These are phyloP conservation scores for Elongisporangium anandrum DNA, from an alignment of 352 stramenopile species.

Conservation along the genomic window DNA sequence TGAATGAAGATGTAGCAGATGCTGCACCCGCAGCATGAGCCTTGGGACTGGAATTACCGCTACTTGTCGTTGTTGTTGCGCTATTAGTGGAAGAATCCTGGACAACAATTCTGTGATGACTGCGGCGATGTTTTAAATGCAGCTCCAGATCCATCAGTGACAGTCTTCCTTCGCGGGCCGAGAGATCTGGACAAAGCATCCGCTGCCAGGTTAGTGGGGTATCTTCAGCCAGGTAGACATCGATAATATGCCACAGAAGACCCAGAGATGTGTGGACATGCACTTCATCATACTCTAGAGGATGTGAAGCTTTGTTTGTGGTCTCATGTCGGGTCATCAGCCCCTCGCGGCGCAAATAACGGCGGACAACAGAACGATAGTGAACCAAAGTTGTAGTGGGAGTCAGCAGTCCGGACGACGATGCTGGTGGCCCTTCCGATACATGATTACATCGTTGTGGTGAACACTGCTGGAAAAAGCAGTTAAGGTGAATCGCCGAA, in stretches of 20 bases:
- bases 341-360: not conserved
- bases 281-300: conserved; percentile 34
- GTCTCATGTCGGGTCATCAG: not conserved
- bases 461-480: conserved; percentile 34
- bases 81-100: conserved; percentile 11
- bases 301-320: not conserved
- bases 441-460: not conserved
- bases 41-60: conserved; percentile 9
- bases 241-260: conserved; percentile 47
- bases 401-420: conserved; percentile 13
- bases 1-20: not conserved
- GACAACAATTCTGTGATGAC: conserved; percentile 26
- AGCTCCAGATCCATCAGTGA: conserved; percentile 53
- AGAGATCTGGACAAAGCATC: conserved; percentile 51
- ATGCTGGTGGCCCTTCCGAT: not conserved
- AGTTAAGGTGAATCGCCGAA: conserved; percentile 28
- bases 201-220: conserved; percentile 19
- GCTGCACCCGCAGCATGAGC: not conserved
- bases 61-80: conserved; percentile 7
- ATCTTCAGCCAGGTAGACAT: conserved; percentile 38
- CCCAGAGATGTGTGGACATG: conserved; percentile 52
- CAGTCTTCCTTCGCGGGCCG: conserved; percentile 25
- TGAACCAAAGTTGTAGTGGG: conserved; percentile 40
- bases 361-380: conserved; percentile 22
- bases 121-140: conserved; percentile 47